A percentile compares a stretch with the other conserved stretches of the same genome.
Conservation (phyloP, 441 rosid species). For the Adansonia grandidieri region DNA sequence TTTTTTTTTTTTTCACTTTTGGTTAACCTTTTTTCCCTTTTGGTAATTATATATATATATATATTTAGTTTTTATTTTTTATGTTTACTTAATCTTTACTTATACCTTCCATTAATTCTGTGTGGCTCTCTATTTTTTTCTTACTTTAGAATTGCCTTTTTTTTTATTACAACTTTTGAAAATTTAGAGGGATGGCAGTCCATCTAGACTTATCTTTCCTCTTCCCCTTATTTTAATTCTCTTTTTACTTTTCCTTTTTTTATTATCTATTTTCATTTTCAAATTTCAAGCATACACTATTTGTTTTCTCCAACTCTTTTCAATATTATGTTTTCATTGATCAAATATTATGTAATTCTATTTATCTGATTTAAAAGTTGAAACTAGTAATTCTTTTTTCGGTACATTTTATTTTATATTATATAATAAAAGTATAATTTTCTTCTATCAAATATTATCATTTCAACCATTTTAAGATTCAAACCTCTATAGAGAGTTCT, state of each 20-base stretch:
- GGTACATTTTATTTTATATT: too few relatives aligned
- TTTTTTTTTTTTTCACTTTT: background rate
- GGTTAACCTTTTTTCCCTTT: background rate
- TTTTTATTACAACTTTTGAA: slow-evolving; percentile 23
- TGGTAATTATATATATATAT: background rate
- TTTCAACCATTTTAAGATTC: too few relatives aligned
- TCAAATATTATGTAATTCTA: too few relatives aligned
- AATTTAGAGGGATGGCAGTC: slow-evolving; percentile 9
- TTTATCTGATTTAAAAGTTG: too few relatives aligned
- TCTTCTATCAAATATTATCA: too few relatives aligned
- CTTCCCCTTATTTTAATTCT: background rate
- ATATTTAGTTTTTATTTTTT: too few relatives aligned
- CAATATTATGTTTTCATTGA: too few relatives aligned
- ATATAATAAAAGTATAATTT: too few relatives aligned
- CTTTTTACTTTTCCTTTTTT: background rate
- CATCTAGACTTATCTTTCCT: background rate
- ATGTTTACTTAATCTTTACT: slow-evolving; percentile 44
- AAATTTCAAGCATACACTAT: background rate
- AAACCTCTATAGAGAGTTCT: too few relatives aligned
- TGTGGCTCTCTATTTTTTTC: background rate
- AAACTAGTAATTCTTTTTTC: too few relatives aligned
- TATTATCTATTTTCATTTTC: background rate
- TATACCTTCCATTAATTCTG: slow-evolving; percentile 8
- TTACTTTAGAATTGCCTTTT: slow-evolving; percentile 32
- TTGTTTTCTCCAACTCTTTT: too few relatives aligned